These are phyloP conservation scores for Trypanosoma rangeli DNA, from an alignment of 208 protist species.

Conservation along the genomic window DNA sequence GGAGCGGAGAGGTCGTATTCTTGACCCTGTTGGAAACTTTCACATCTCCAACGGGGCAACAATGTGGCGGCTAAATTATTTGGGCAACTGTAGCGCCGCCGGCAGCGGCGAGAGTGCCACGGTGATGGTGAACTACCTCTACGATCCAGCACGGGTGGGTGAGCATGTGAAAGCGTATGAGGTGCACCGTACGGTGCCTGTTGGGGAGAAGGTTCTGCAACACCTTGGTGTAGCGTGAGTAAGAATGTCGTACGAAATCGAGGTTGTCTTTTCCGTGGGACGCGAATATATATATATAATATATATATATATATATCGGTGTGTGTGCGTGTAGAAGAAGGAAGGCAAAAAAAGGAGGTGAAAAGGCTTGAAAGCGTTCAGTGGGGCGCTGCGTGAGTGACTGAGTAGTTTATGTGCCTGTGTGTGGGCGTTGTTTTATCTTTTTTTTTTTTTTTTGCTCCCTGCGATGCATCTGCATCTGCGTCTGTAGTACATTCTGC, in stretches of 20 bases:
- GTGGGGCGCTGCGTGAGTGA: no score
- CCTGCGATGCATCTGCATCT: not conserved
- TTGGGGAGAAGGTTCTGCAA: constrained; percentile 43
- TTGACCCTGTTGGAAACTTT: constrained; percentile 87
- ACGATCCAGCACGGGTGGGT: constrained; percentile 54
- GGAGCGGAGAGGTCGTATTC: constrained; percentile 53
- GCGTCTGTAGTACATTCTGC: not conserved
- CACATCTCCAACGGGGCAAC: constrained; percentile 87
- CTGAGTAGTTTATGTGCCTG: no score
- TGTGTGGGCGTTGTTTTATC: no score
- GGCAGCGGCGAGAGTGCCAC: constrained; percentile 73
- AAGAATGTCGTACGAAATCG: not conserved
- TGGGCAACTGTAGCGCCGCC: constrained; percentile 63
- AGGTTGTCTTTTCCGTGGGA: not conserved
- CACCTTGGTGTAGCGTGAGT: constrained; percentile 6
- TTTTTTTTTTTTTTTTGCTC: not conserved
- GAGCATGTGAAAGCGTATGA: constrained; percentile 60
- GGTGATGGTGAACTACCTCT: constrained; percentile 91
- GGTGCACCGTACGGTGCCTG: constrained; percentile 42
- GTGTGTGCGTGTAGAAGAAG: no score
- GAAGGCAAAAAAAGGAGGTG: no score
- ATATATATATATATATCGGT: not conserved
- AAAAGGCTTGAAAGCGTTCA: no score
- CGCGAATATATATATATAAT: not conserved
- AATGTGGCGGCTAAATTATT: constrained; percentile 71